These are phyloP conservation scores for Panicum hallii DNA, from an alignment of 202 grass and related monocot species.

Conservation along the genomic window DNA sequence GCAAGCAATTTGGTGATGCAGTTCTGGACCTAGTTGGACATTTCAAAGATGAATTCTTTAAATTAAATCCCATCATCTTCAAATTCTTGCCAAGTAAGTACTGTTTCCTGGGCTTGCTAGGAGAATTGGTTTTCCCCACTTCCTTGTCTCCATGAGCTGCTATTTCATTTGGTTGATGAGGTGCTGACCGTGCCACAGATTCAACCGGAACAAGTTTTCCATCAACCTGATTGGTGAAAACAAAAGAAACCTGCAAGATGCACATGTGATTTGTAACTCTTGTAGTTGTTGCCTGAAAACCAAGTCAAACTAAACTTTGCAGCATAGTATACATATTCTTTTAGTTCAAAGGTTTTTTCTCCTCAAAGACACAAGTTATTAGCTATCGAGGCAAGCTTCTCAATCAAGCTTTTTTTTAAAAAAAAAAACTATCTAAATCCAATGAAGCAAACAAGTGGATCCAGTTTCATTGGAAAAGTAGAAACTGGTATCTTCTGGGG, in stretches of 20 bases:
- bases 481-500: slow-evolving; percentile 15
- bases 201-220: slow-evolving; percentile 96
- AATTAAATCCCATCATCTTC: slow-evolving; percentile 61
- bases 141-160: slow-evolving; percentile 33
- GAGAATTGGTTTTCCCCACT: slow-evolving; percentile 27
- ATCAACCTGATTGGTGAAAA: slow-evolving; percentile 98
- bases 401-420: background rate
- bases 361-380: background rate
- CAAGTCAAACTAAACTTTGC: slow-evolving; percentile 18
- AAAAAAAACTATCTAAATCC: background rate
- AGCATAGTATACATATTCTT: slow-evolving; percentile 14
- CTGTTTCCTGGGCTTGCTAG: slow-evolving; percentile 42
- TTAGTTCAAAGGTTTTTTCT: slow-evolving; percentile 7
- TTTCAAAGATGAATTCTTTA: slow-evolving; percentile 56
- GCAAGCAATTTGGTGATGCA: slow-evolving; percentile 48
- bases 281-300: slow-evolving; percentile 9
- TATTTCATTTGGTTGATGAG: slow-evolving; percentile 49
- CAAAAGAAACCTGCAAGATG: slow-evolving; percentile 87
- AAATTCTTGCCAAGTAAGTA: slow-evolving; percentile 55
- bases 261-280: slow-evolving; percentile 20
- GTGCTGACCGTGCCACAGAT: slow-evolving; percentile 53
- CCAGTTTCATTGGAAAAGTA: slow-evolving; percentile 4
- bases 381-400: slow-evolving; percentile 17
- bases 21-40: slow-evolving; percentile 50
- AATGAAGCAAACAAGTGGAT: slow-evolving; percentile 39